These are phyloP conservation scores for Scheffersomyces stipitis DNA, from an alignment of 805 yeast genomes.

Conservation along the genomic window DNA sequence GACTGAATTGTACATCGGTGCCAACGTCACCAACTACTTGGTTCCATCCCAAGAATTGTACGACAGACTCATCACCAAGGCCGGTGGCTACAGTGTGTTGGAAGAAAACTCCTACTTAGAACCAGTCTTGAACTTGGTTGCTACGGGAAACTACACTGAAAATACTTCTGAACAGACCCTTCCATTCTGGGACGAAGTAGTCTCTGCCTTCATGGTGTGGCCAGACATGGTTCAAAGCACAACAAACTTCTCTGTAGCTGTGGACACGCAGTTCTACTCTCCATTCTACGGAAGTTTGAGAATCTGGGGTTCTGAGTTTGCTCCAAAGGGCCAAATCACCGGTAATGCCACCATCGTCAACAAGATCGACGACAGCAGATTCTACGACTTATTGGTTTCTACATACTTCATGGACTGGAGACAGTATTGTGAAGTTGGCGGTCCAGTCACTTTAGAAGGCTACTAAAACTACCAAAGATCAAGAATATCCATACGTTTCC, in stretches of 20 bases:
- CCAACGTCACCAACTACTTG: conserved; percentile 41
- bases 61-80: conserved; percentile 33
- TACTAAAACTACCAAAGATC: too few species aligned
- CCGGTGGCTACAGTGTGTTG: conserved; percentile 30
- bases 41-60: conserved; percentile 39
- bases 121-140: conserved; percentile 27
- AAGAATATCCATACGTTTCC: too few species aligned
- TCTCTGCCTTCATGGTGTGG: conserved; percentile 33
- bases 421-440: conserved; percentile 27
- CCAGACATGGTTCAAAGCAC: conserved; percentile 34
- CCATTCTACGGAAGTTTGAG: conserved; percentile 44
- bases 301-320: conserved; percentile 36
- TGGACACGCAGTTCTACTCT: conserved; percentile 40
- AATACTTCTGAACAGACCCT: conserved; percentile 29
- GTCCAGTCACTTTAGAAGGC: conserved; percentile 4
- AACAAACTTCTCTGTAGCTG: conserved; percentile 30
- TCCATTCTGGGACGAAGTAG: conserved; percentile 47
- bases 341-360: conserved; percentile 39
- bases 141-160: conserved; percentile 32
- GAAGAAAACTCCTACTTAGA: conserved; percentile 25
- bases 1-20: conserved; percentile 39
- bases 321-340: conserved; percentile 31
- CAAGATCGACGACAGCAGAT: conserved; percentile 26
- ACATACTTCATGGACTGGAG: conserved; percentile 37
- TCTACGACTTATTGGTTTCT: conserved; percentile 30